Percentiles rank a stretch among this genome's conserved stretches.
phyloP scores from a whole-genome alignment of 495 filamentous ascomycete genomes.

The Viridothelium virens region DNA sequence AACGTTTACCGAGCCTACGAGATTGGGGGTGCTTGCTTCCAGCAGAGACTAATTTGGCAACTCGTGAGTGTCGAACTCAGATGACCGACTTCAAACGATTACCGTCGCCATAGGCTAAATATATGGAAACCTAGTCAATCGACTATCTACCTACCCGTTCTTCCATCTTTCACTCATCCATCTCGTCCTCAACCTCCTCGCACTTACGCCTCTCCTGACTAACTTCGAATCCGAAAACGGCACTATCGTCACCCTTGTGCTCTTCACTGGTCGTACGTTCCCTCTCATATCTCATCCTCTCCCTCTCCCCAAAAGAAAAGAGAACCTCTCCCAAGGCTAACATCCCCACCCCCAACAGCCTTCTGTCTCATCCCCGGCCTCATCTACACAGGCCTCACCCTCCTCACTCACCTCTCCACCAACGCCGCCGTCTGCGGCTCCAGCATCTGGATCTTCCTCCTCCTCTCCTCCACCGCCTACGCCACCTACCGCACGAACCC shows the following conservation, averaged over 20 bases:
- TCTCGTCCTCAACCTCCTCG: conserved; percentile 66
- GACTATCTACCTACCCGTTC: conserved; percentile 85
- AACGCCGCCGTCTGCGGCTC: conserved; percentile 71
- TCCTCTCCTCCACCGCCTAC: conserved; percentile 75
- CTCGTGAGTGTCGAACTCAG: conserved; percentile 52
- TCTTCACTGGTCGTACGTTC: conserved; percentile 86
- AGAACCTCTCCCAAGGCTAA: background rate
- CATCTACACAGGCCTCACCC: conserved; percentile 33
- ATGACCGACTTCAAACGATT: background rate
- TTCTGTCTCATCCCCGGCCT: conserved; percentile 35
- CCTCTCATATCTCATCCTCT: background rate
- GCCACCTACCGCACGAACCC: conserved; percentile 69
- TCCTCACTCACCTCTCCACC: conserved; percentile 19
- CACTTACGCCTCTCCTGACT: conserved; percentile 76
- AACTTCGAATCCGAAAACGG: conserved; percentile 91
- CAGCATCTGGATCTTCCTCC: conserved; percentile 85
- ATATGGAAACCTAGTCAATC: conserved; percentile 58
- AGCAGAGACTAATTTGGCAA: conserved; percentile 57
- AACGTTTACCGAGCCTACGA: conserved; percentile 48
- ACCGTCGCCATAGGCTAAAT: background rate
- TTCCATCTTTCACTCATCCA: conserved; percentile 79
- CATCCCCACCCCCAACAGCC: conserved; percentile 18
- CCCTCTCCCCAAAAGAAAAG: conserved; percentile 6
- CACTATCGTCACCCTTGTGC: conserved; percentile 69
- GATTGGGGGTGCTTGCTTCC: conserved; percentile 77